A percentile compares a stretch with the other conserved stretches of the same genome.
These are phyloP conservation scores for Nymphaea thermarum DNA, from an alignment of 164 flowering plant genomes.

Conservation along the genomic window DNA sequence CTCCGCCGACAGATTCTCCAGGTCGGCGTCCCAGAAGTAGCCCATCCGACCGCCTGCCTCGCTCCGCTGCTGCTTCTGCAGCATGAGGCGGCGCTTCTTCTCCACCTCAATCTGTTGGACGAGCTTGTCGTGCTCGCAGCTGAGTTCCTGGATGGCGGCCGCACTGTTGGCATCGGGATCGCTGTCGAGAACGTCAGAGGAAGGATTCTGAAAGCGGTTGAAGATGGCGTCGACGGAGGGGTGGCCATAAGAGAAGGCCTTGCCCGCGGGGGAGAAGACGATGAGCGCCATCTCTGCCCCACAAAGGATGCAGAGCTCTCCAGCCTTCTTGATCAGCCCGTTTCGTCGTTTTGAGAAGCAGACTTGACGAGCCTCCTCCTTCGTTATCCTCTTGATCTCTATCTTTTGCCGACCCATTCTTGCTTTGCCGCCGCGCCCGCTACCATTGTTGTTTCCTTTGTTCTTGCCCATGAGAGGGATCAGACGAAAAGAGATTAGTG, in stretches of 20 bases:
- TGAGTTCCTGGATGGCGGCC: conserved; percentile 28
- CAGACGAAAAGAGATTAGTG: too few relatives aligned
- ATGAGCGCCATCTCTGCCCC: conserved; percentile 46
- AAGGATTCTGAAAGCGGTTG: conserved; percentile 1
- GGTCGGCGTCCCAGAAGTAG: too few relatives aligned
- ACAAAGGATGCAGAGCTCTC: conserved; percentile 67
- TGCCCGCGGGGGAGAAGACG: conserved; percentile 63
- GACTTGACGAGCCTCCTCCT: conserved; percentile 36
- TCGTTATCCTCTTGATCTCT: conserved; percentile 30
- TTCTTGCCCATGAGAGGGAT: too few relatives aligned
- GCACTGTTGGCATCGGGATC: conserved; percentile 9
- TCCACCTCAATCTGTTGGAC: conserved; percentile 32
- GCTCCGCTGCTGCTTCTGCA: too few relatives aligned
- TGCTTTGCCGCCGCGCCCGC: conserved; percentile 1
- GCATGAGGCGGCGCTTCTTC: conserved; percentile 19
- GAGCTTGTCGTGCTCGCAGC: conserved; percentile 24
- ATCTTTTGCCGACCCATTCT: conserved; percentile 59
- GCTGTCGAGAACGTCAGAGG: conserved; percentile 21
- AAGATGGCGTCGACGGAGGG: conserved; percentile 33
- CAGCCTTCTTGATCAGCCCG: conserved; percentile 72
- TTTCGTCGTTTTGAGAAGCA: conserved; percentile 67
- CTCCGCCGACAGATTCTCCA: too few relatives aligned
- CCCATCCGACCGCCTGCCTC: too few relatives aligned
- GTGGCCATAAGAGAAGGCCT: conserved; percentile 62
- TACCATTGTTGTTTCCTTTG: too few relatives aligned